Percentiles rank a stretch among this genome's conserved stretches.
phyloP scores from a whole-genome alignment of 2,329 filamentous ascomycete species.

The Claviceps purpurea region DNA sequence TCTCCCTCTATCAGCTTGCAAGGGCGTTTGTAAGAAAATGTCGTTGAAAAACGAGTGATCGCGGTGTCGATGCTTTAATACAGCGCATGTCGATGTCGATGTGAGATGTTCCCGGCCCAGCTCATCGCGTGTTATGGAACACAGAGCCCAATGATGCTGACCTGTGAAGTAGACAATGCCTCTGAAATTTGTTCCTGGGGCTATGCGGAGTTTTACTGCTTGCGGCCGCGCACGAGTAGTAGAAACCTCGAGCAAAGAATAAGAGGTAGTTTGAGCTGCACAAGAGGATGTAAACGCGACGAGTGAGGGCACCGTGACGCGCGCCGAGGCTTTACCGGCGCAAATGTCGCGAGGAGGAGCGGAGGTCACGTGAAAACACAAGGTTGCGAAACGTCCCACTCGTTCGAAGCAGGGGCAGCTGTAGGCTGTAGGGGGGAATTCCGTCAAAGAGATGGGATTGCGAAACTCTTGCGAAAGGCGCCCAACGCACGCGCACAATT shows the following conservation, averaged over 20 bases:
- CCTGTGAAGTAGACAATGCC: not conserved
- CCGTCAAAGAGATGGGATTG: too few relatives aligned
- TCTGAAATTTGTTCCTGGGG: not conserved
- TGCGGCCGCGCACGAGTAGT: not conserved
- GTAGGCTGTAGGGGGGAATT: too few relatives aligned
- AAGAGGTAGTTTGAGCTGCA: too few relatives aligned
- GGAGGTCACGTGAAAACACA: constrained; percentile 1
- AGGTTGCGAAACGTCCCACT: not conserved
- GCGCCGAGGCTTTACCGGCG: constrained; percentile 24
- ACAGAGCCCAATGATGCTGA: not conserved
- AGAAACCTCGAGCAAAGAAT: not conserved
- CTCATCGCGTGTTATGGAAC: not conserved
- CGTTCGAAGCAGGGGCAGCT: not conserved
- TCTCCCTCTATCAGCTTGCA: not conserved
- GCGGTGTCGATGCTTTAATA: constrained; percentile 10
- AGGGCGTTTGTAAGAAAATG: not conserved
- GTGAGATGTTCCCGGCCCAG: constrained; percentile 1
- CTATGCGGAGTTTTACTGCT: not conserved
- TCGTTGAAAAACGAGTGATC: constrained; percentile 6
- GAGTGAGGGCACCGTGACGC: constrained; percentile 12
- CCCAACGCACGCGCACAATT: too few relatives aligned
- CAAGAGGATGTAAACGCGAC: constrained; percentile 2
- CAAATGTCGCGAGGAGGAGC: constrained; percentile 9
- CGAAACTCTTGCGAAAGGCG: too few relatives aligned
- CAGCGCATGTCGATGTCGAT: constrained; percentile 13